These are phyloP conservation scores for Aureobasidium sp. DNA, from an alignment of 2,329 filamentous ascomycete genomes.

Conservation along the genomic window DNA sequence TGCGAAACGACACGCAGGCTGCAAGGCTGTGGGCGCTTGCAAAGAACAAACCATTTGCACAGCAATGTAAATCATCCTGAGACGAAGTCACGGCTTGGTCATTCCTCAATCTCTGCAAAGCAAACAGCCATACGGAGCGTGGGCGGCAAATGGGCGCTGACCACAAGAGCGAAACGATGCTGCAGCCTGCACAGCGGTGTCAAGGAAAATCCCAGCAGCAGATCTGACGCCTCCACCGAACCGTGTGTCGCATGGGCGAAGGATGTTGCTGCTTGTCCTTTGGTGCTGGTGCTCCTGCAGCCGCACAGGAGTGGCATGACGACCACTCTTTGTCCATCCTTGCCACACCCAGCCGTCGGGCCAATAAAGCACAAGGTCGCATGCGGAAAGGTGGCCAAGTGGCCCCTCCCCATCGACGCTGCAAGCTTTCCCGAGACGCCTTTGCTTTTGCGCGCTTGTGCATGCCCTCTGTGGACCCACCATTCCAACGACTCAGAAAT, in stretches of 20 bases:
- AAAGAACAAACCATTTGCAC: conserved; percentile 4
- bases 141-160: conserved; percentile 12
- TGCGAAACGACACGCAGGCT: neutral
- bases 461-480: conserved; percentile 14
- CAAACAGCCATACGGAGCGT: neutral
- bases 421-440: conserved; percentile 13
- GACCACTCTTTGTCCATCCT: conserved; percentile 16
- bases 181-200: conserved; percentile 10
- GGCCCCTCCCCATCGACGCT: neutral
- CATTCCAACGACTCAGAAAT: conserved; percentile 16
- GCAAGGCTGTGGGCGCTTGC: conserved; percentile 1
- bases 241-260: conserved; percentile 14
- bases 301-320: conserved; percentile 12
- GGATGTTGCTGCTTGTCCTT: conserved; percentile 12
- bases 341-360: conserved; percentile 11
- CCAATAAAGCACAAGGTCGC: conserved; percentile 13
- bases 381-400: conserved; percentile 13
- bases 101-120: conserved; percentile 5
- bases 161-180: conserved; percentile 10
- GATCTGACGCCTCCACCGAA: conserved; percentile 9
- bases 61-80: conserved; percentile 9
- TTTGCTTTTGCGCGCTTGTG: conserved; percentile 15
- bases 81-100: conserved; percentile 11
- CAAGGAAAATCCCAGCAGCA: conserved; percentile 13
- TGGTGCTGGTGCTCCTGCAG: conserved; percentile 1